Base-by-base conservation (phyloP, 192 early-diverging fungal genomes). In the Gryganskiella cystojenkinii region DNA sequence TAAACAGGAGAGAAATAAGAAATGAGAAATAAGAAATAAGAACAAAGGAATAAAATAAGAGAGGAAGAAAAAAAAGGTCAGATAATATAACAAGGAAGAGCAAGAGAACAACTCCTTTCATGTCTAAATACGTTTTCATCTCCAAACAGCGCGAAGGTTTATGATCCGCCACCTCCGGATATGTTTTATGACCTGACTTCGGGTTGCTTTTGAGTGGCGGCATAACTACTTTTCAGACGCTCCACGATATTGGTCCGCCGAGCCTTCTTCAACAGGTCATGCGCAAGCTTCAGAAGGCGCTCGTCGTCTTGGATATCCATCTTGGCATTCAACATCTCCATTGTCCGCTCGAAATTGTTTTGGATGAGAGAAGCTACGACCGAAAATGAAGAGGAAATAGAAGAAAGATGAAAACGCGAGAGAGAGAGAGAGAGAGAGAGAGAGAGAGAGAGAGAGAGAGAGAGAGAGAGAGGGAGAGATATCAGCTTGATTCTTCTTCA, bases 271-370 rank as follows among this genome's bases (percentile, higher is more conserved):
- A 53, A 80, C 15, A 86, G 37, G 30, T 74, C 79, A 31, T 61
- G 44, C 13, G 85, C 79, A 22, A 68, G 62, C 28, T 63, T 68
- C 14, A 84, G 73, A 40, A 84, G 64, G 30, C 64, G 65, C 22
- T 88, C 76, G 37, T 88, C 86, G 47, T 86, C 78, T 34, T 75
- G 57, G n/a, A 88, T 76, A 31, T 67, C 61, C 76, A 88, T 80
- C 43, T 75, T 83, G n/a, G 83, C 67, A 15, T 82, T 79, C 30
- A 88, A 63, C 49, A 83, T 61, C 50, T 69, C 65, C 81, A 88
- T 83, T 10, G 70, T 72, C 25, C 51, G 42, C 52, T 88, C 86
- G 61, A 88, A 80, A 65, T 86, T 84, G 19, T 75, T 61, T 47
- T 58, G 60, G 17, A 85, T n/a, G 22, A 88, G 34, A 14, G 35